A percentile compares a stretch with the other conserved stretches of the same genome.
These are phyloP conservation scores for Mucor racemosus DNA, from an alignment of 371 early-diverging fungal genomes.

Conservation along the genomic window DNA sequence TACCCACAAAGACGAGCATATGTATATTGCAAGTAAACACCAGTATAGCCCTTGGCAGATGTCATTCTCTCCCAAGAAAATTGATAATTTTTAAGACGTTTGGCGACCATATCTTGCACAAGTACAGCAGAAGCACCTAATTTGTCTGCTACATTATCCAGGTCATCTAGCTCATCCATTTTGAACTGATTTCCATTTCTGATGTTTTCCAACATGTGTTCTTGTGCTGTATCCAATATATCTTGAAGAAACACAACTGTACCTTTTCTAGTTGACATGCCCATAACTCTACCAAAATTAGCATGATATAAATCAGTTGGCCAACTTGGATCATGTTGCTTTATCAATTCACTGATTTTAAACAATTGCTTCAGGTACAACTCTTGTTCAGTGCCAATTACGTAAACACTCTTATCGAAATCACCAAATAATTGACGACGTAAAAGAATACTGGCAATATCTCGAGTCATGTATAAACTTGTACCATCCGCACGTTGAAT, in stretches of 20 bases:
- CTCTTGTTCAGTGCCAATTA: constrained; percentile 92
- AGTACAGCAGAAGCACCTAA: constrained; percentile 88
- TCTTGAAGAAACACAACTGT: constrained; percentile 96
- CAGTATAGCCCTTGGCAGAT: constrained; percentile 95
- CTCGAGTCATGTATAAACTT: constrained; percentile 95
- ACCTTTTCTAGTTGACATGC: constrained; percentile 97
- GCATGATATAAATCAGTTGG: constrained; percentile 80
- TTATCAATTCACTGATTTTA: constrained; percentile 73
- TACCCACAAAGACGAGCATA: constrained; percentile 84
- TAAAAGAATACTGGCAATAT: constrained; percentile 91
- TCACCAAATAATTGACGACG: constrained; percentile 72
- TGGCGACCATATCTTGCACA: constrained; percentile 94
- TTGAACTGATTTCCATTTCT: constrained; percentile 43
- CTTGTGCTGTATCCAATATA: constrained; percentile 87
- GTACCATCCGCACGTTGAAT: constrained; percentile 92
- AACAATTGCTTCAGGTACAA: constrained; percentile 94
- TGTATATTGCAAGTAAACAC: constrained; percentile 97
- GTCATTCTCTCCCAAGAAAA: constrained; percentile 96
- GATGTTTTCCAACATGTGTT: constrained; percentile 79
- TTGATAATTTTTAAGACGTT: constrained; percentile 91
- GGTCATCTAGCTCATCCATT: background rate
- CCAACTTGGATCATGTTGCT: constrained; percentile 2
- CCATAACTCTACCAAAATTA: constrained; percentile 92
- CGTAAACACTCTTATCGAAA: constrained; percentile 90
- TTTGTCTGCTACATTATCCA: constrained; percentile 69